Base-by-base conservation (phyloP, 2,329 filamentous ascomycete species). In the Spiromastix sp. region DNA sequence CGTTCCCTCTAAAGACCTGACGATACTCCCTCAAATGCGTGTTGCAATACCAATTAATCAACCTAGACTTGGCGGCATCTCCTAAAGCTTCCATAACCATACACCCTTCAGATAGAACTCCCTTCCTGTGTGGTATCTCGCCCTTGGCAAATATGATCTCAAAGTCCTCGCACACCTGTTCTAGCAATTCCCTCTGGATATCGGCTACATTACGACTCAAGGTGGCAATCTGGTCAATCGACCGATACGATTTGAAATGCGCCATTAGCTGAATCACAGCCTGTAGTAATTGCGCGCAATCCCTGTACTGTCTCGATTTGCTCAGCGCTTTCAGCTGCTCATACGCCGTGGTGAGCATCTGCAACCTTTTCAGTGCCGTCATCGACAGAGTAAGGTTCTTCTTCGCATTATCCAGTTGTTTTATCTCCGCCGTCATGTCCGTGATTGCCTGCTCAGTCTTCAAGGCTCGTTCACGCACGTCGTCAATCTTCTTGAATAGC, bases 331-430 rank as follows among this genome's bases (percentile, higher is more conserved):
- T 75, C 39, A 98, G 70, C 64, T 98, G 91, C 56, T 96, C 91
- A 61, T 96, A 98, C n/a, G 91, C 91, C 3, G 91, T 96, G 4
- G 91, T 96, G 55, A 98, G 67, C 91, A 98, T 98, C 69, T 98
- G 91, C 49, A 98, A 71, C 30, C 91, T 74, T 67, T 98, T 98
- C 51, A 98, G 68, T 15, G 89, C 89, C 28, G 91, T 98, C 91
- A 98, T 98, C 46, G 86, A 95, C 36, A 93, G 71, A 7, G 91
- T 95, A 42, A 98, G 71, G 61, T 98, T 98, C 59, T 81, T 81
- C 68, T 98, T 98, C 24, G 91, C 95, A 59, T 83, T 84, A 61
- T 98, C 91, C 45, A 98, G 72, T 47, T 89, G 79, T 67, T 98
- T 98, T 59, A 98, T 98, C 54, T 98, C 91, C 39, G 91, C 86